A percentile compares a stretch with the other conserved stretches of the same genome.
Evolutionary conservation across 192 early-diverging fungal species (phyloP).

Genomic region (Allomyces macrogynus): DNA sequence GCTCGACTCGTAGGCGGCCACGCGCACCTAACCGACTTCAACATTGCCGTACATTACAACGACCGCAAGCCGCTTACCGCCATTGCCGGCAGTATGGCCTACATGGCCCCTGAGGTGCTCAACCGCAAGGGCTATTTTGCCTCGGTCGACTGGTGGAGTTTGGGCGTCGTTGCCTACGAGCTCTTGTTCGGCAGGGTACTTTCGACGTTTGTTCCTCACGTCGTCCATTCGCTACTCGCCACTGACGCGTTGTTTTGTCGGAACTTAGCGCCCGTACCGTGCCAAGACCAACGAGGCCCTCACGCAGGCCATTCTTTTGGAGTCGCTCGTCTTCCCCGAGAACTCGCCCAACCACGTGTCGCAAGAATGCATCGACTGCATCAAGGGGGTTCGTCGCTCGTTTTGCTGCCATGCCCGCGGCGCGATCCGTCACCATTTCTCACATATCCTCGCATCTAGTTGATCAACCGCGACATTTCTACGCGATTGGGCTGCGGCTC

Average conservation of each 20-base stretch:
- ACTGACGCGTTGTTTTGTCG: too few relatives aligned
- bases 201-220: too few relatives aligned
- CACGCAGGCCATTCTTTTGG: conserved; percentile 43
- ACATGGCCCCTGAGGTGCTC: conserved; percentile 72
- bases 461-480: too few relatives aligned
- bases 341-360: conserved; percentile 13
- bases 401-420: too few relatives aligned
- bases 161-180: conserved; percentile 82
- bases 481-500: too few relatives aligned
- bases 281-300: conserved; percentile 56
- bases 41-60: conserved; percentile 61
- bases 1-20: conserved; percentile 31
- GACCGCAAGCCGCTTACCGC: conserved; percentile 36
- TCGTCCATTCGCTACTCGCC: too few relatives aligned
- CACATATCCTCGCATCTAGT: too few relatives aligned
- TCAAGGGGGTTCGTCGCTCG: conserved; percentile 1
- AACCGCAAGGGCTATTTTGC: conserved; percentile 46
- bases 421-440: too few relatives aligned
- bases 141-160: conserved; percentile 86
- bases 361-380: background rate
- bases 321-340: conserved; percentile 44
- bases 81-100: conserved; percentile 71
- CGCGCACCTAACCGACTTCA: conserved; percentile 84
- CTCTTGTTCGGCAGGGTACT: conserved; percentile 49
- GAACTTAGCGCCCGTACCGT: conserved; percentile 46